These are phyloP conservation scores for Aristolochia fimbriata DNA, from an alignment of 164 flowering plant species.

Conservation along the genomic window DNA sequence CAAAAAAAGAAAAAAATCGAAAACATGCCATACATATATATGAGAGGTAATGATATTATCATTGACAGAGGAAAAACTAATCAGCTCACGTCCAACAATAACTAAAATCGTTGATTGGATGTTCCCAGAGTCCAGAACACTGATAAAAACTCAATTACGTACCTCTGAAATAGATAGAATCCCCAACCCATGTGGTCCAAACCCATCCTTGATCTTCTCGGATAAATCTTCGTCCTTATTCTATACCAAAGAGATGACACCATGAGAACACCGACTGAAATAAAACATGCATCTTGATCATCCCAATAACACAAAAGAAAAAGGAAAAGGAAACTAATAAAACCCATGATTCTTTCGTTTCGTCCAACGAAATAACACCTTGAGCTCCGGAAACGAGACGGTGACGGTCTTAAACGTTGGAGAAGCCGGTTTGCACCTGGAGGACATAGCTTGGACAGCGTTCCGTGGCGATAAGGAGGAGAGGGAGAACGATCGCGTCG, in stretches of 20 bases:
- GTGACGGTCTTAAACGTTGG: conserved; percentile 3
- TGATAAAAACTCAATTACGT: not conserved
- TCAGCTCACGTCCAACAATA: not conserved
- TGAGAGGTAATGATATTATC: not conserved
- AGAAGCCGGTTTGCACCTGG: not conserved
- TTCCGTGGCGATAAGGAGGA: not conserved
- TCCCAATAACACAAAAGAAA: not conserved
- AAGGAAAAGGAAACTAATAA: not conserved
- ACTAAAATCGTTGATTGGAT: not conserved
- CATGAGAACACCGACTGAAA: not conserved
- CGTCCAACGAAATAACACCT: not conserved
- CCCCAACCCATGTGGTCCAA: conserved; percentile 8
- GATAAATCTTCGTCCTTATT: conserved; percentile 4
- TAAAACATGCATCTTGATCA: not conserved
- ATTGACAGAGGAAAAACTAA: not conserved
- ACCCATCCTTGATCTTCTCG: conserved; percentile 7
- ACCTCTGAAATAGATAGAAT: conserved; percentile 6
- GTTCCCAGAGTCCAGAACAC: not conserved
- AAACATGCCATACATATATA: not conserved
- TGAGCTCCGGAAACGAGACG: conserved; percentile 3
- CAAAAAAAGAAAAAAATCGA: too few relatives aligned
- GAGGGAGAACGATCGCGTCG: not conserved
- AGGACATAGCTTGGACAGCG: not conserved
- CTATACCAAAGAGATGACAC: not conserved
- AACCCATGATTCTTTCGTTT: not conserved